Conservation (phyloP, 257 asterid genomes). For the Buddleja alternifolia region DNA sequence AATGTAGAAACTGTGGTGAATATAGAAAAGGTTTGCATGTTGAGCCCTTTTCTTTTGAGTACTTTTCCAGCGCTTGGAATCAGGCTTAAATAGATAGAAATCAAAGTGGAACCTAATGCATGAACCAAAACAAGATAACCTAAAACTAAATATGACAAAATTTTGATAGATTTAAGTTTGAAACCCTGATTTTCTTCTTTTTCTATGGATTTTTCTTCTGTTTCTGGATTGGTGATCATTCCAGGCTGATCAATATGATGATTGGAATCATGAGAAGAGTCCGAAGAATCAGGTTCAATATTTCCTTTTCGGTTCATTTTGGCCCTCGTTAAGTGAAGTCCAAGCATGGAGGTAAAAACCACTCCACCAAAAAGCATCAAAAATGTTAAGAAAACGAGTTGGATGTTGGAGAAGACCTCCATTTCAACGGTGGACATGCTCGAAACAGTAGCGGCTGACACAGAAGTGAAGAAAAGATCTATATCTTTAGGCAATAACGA, state of each 20-base stretch:
- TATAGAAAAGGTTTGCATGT: slow-evolving; percentile 30
- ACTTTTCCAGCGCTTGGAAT: slow-evolving; percentile 38
- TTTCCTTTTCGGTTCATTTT: background rate
- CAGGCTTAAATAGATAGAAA: slow-evolving; percentile 32
- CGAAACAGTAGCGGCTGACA: slow-evolving; percentile 45
- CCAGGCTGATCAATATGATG: background rate
- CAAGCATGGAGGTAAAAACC: slow-evolving; percentile 46
- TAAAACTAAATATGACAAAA: slow-evolving; percentile 31
- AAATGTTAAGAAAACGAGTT: slow-evolving; percentile 43
- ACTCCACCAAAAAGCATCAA: slow-evolving; percentile 58
- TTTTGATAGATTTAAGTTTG: slow-evolving; percentile 16
- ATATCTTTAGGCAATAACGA: slow-evolving; percentile 26
- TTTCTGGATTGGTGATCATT: background rate
- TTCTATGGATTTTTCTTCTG: background rate
- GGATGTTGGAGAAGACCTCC: slow-evolving; percentile 55
- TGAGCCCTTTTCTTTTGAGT: slow-evolving; percentile 38
- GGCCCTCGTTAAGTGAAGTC: slow-evolving; percentile 33
- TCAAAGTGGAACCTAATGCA: slow-evolving; percentile 33
- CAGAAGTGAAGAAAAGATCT: slow-evolving; percentile 52
- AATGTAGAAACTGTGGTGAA: slow-evolving; percentile 58
- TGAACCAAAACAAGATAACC: slow-evolving; percentile 39
- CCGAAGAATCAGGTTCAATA: slow-evolving; percentile 8
- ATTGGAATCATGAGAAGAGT: background rate
- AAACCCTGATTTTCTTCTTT: background rate
- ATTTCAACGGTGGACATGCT: slow-evolving; percentile 58